These are phyloP conservation scores for Pascua sp. DNA, from an alignment of 1,284 basidiomycete genomes.

Conservation along the genomic window DNA sequence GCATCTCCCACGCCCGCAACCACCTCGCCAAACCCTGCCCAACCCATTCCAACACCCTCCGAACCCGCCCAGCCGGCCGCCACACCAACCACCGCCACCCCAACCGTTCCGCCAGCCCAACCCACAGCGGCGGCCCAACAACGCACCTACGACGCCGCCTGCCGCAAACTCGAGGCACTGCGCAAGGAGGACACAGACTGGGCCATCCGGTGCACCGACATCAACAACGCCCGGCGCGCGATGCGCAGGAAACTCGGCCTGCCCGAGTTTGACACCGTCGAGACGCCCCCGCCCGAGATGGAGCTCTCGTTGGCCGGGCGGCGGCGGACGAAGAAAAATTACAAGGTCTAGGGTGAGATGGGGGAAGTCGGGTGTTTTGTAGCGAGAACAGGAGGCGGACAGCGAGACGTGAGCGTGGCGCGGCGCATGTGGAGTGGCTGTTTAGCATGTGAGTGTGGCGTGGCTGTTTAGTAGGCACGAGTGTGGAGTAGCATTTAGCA, in stretches of 20 bases:
- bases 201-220: not conserved
- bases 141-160: not conserved
- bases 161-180: not conserved
- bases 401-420: no score
- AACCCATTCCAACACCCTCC: not conserved
- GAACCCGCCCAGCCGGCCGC: not conserved
- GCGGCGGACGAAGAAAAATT: no score
- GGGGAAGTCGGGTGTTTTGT: no score
- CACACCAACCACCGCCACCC: not conserved
- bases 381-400: no score
- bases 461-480: no score
- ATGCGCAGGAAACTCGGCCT: not conserved
- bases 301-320: no score
- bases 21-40: no score
- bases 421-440: no score
- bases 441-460: no score
- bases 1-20: not conserved
- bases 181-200: not conserved
- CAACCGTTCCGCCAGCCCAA: not conserved
- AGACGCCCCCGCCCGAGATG: not conserved
- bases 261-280: not conserved
- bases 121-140: not conserved
- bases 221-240: not conserved
- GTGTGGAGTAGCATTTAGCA: no score
- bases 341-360: no score